phyloP scores from a whole-genome alignment of 106 monocot genomes.

The Dactylorhiza incarnata region DNA sequence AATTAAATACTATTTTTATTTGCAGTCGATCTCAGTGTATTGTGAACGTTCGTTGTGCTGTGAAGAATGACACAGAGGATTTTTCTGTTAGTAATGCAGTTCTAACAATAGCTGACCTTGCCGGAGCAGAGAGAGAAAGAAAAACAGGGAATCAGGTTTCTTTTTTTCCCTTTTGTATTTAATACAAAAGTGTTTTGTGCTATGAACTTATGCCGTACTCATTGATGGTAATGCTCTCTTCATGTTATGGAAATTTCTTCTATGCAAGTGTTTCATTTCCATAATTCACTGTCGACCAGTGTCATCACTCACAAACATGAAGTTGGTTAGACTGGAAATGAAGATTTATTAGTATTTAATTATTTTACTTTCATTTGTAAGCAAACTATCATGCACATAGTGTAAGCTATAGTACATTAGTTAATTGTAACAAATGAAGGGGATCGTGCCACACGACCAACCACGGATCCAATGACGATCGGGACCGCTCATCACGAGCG shows the following conservation, averaged over 20 bases:
- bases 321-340: neutral
- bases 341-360: neutral
- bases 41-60: slow-evolving; percentile 50
- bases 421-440: too few species aligned
- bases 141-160: slow-evolving; percentile 72
- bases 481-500: too few species aligned
- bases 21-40: slow-evolving; percentile 84
- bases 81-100: slow-evolving; percentile 23
- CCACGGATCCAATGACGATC: too few species aligned
- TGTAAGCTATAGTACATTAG: too few species aligned
- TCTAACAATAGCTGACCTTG: slow-evolving; percentile 80
- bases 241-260: neutral
- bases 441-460: too few species aligned
- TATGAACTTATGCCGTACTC: neutral
- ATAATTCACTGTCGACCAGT: neutral
- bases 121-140: slow-evolving; percentile 82
- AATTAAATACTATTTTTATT: neutral
- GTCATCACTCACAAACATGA: neutral
- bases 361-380: neutral
- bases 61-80: slow-evolving; percentile 16
- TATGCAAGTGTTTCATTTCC: neutral
- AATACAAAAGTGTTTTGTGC: neutral
- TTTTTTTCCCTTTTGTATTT: neutral
- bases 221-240: neutral
- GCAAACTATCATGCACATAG: neutral